A percentile compares a stretch with the other conserved stretches of the same genome.
Conservation (phyloP, 768 basidiomycete genomes). For the Tubosaeta sp. region DNA sequence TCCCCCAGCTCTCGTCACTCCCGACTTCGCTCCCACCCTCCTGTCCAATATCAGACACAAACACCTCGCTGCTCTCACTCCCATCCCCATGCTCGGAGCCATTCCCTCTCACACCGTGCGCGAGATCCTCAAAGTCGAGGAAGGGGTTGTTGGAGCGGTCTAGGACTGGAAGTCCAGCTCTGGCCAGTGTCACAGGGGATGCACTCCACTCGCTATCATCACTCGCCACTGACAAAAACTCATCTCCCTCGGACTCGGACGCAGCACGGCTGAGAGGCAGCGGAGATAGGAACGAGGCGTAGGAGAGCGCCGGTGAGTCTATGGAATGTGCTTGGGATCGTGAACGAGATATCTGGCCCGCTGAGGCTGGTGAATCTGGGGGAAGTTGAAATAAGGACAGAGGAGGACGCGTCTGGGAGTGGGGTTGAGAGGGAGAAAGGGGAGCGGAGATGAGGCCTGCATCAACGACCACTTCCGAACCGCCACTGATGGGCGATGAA, state of each 20-base stretch:
- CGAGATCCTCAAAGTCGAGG: slow-evolving; percentile 19
- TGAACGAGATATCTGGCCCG: neutral
- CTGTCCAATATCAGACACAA: slow-evolving; percentile 9
- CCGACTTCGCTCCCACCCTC: slow-evolving; percentile 17
- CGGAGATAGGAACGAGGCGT: slow-evolving; percentile 25
- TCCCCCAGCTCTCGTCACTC: slow-evolving; percentile 26
- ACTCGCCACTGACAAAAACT: slow-evolving; percentile 24
- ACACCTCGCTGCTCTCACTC: slow-evolving; percentile 20
- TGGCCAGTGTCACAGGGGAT: neutral
- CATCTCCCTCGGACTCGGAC: slow-evolving; percentile 23
- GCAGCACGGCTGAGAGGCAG: slow-evolving; percentile 11
- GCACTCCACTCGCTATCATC: slow-evolving; percentile 13
- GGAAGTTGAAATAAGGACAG: slow-evolving; percentile 16
- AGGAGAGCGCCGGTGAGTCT: slow-evolving; percentile 19
- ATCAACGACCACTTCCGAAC: slow-evolving; percentile 13
- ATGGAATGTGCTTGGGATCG: slow-evolving; percentile 2
- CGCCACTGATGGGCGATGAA: slow-evolving; percentile 17
- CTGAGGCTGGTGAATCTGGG: neutral
- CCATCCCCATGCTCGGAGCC: slow-evolving; percentile 3
- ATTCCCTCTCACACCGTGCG: neutral
- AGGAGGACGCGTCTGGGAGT: neutral
- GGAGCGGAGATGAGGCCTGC: neutral
- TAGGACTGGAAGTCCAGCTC: neutral
- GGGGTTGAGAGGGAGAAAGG: neutral
- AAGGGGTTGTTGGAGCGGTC: slow-evolving; percentile 20